Percentiles rank a stretch among this genome's conserved stretches.
phyloP scores from a whole-genome alignment of 352 stramenopile species.

The Thalassiosira exigua region DNA sequence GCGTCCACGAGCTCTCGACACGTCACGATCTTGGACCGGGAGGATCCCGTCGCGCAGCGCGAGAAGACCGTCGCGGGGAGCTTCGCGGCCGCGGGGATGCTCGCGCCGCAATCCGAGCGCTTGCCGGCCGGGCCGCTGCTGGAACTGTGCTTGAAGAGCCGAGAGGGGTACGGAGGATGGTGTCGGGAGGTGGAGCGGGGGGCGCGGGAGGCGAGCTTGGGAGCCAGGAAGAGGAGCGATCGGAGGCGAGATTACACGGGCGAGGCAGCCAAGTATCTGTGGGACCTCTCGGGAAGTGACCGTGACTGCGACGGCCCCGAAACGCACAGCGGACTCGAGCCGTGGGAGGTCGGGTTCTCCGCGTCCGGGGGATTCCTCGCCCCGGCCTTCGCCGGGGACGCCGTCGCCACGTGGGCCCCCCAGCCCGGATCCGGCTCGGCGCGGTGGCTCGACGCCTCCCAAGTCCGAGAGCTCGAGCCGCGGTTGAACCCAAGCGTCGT shows the following conservation, averaged over 20 bases:
- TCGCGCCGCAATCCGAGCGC: slow-evolving; percentile 76
- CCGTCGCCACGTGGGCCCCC: slow-evolving; percentile 77
- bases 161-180: slow-evolving; percentile 72
- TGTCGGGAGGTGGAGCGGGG: slow-evolving; percentile 64
- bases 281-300: slow-evolving; percentile 11
- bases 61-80: slow-evolving; percentile 50
- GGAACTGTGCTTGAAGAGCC: slow-evolving; percentile 73
- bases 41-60: slow-evolving; percentile 22
- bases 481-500: slow-evolving; percentile 68
- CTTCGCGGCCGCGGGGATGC: slow-evolving; percentile 81
- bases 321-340: slow-evolving; percentile 34
- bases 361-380: slow-evolving; percentile 79
- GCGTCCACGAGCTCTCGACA: slow-evolving; percentile 61
- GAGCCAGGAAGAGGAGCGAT: background rate
- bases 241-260: slow-evolving; percentile 1
- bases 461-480: slow-evolving; percentile 80
- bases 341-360: slow-evolving; percentile 76
- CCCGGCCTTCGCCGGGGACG: slow-evolving; percentile 81
- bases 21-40: slow-evolving; percentile 75
- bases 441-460: slow-evolving; percentile 75
- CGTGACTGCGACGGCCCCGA: slow-evolving; percentile 21
- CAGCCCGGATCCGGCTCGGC: slow-evolving; percentile 47
- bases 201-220: slow-evolving; percentile 55
- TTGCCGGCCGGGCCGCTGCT: slow-evolving; percentile 71
- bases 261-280: slow-evolving; percentile 64